A percentile compares a stretch with the other conserved stretches of the same genome.
phyloP scores from a whole-genome alignment of 2,329 filamentous ascomycete species.

The Fusarium sterilihyphosum region DNA sequence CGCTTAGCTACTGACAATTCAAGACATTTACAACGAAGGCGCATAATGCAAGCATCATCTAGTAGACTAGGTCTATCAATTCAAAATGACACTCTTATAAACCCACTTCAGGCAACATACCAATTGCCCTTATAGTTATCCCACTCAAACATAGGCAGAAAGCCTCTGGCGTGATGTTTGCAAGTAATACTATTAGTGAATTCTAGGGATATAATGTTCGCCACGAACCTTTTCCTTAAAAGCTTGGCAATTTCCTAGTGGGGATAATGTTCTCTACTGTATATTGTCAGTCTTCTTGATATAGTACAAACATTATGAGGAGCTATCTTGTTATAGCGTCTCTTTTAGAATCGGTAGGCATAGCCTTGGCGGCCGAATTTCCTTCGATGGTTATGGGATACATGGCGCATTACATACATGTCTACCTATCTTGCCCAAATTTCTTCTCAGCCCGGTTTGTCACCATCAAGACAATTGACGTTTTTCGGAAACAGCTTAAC shows the following conservation, averaged over 20 bases:
- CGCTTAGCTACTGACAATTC: background rate
- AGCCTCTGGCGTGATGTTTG: background rate
- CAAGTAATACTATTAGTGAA: background rate
- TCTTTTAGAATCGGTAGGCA: background rate
- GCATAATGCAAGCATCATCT: no score
- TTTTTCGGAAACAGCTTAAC: background rate
- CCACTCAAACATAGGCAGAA: no score
- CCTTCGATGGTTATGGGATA: background rate
- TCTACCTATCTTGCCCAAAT: background rate
- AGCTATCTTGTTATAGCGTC: background rate
- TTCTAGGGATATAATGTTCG: background rate
- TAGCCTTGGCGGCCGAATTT: background rate
- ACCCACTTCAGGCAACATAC: no score
- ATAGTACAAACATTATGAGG: background rate
- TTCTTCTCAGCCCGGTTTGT: background rate
- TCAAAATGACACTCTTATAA: no score
- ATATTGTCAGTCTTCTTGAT: background rate
- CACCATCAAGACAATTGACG: background rate
- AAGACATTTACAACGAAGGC: background rate
- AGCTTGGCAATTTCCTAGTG: no score
- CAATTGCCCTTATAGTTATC: no score
- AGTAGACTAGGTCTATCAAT: no score
- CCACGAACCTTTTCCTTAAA: background rate
- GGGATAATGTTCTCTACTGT: background rate
- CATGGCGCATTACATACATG: background rate